phyloP scores from a whole-genome alignment of 2,329 filamentous ascomycete species.

The Fusarium compactum region DNA sequence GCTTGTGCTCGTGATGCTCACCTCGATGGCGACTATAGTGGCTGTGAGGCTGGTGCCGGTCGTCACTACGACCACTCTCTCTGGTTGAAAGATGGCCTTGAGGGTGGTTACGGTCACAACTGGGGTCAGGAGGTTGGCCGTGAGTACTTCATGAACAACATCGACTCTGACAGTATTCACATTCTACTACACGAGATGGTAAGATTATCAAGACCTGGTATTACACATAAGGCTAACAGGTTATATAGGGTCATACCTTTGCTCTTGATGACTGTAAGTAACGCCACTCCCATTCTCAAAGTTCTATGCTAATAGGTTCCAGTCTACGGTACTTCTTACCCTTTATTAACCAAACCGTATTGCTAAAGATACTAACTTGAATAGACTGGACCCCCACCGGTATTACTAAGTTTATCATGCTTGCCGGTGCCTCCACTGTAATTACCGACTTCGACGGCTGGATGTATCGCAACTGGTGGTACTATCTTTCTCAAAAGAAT shows the following conservation, averaged over 20 bases:
- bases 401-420: conserved; percentile 59
- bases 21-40: conserved; percentile 56
- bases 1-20: conserved; percentile 59
- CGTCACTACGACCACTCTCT: conserved; percentile 59
- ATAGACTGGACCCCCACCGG: conserved; percentile 59
- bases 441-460: conserved; percentile 62
- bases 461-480: conserved; percentile 63
- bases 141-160: conserved; percentile 57
- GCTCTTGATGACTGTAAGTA: conserved; percentile 55
- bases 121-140: conserved; percentile 60
- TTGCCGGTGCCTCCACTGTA: conserved; percentile 55
- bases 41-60: conserved; percentile 50
- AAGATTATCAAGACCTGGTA: background rate
- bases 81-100: conserved; percentile 60
- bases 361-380: background rate
- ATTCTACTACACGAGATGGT: conserved; percentile 60
- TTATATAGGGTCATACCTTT: conserved; percentile 53
- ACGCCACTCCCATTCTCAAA: too few species aligned
- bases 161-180: conserved; percentile 55
- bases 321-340: conserved; percentile 33
- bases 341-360: too few species aligned
- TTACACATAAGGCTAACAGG: background rate
- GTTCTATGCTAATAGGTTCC: conserved; percentile 2
- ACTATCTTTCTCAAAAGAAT: conserved; percentile 47
- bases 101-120: conserved; percentile 58